Evolutionary conservation across 2,329 filamentous ascomycete genomes (phyloP).

Genomic region (Fusarium agapanthi): DNA sequence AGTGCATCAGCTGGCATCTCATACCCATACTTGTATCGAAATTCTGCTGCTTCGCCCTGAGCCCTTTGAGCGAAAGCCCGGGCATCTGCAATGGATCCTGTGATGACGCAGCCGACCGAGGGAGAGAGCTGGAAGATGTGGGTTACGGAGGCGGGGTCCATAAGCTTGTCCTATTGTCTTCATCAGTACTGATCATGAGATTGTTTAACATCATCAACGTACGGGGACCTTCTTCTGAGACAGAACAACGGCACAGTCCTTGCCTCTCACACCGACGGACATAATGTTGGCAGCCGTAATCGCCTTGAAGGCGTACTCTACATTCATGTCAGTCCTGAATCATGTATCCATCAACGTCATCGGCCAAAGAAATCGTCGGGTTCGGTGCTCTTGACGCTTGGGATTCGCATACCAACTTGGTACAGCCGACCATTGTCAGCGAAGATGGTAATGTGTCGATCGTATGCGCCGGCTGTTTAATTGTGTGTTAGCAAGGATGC

Average conservation of each 20-base stretch:
- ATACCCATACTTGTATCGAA: conserved; percentile 98
- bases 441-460: conserved; percentile 99
- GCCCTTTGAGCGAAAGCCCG: conserved; percentile 92
- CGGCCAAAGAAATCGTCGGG: conserved; percentile 23
- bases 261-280: conserved; percentile 93
- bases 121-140: conserved; percentile 98
- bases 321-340: conserved; percentile 34
- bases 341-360: conserved; percentile 25
- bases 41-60: conserved; percentile 94
- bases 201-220: conserved; percentile 51
- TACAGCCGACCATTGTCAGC: conserved; percentile 98
- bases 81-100: conserved; percentile 96
- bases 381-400: background rate
- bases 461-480: conserved; percentile 76
- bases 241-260: conserved; percentile 95
- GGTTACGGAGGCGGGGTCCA: conserved; percentile 95
- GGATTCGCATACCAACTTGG: conserved; percentile 85
- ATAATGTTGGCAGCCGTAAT: conserved; percentile 99
- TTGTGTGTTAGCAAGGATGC: conserved; percentile 42
- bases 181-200: conserved; percentile 31
- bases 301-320: conserved; percentile 99
- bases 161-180: conserved; percentile 86
- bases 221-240: conserved; percentile 99
- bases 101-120: conserved; percentile 97
- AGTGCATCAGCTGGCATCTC: conserved; percentile 99